A percentile compares a stretch with the other conserved stretches of the same genome.
Evolutionary conservation across 306 rosid species (phyloP).

Genomic region (Glycine tomentella): DNA sequence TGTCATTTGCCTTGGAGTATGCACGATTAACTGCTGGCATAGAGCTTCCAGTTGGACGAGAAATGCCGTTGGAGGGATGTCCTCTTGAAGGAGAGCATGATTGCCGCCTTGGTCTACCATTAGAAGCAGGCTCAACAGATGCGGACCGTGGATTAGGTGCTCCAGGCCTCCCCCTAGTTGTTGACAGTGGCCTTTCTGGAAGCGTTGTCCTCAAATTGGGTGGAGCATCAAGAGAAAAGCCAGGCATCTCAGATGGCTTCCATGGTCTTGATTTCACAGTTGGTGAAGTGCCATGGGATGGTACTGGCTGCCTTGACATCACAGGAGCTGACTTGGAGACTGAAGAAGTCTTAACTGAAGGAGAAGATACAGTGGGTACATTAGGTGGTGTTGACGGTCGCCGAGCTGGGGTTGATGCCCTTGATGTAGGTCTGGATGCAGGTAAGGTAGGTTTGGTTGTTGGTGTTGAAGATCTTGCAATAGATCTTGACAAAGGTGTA

Average conservation of each 20-base stretch:
- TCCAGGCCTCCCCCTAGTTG: slow-evolving; percentile 98
- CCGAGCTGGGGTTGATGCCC: slow-evolving; percentile 92
- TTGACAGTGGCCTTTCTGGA: slow-evolving; percentile 90
- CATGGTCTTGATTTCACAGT: slow-evolving; percentile 85
- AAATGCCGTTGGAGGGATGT: slow-evolving; percentile 67
- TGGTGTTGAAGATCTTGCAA: slow-evolving; percentile 85
- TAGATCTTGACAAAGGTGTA: slow-evolving; percentile 76
- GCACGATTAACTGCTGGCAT: slow-evolving; percentile 90
- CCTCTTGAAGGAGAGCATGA: slow-evolving; percentile 99
- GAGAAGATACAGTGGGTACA: slow-evolving; percentile 56
- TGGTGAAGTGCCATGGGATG: too few relatives aligned
- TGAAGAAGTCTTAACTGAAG: slow-evolving; percentile 65
- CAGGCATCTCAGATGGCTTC: slow-evolving; percentile 98
- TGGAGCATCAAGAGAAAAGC: slow-evolving; percentile 92
- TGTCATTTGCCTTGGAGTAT: slow-evolving; percentile 78
- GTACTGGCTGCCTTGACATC: slow-evolving; percentile 63
- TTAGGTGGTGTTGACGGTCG: slow-evolving; percentile 75
- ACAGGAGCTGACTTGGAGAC: slow-evolving; percentile 73
- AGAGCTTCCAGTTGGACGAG: slow-evolving; percentile 83
- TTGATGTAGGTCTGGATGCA: slow-evolving; percentile 69
- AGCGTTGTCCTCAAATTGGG: slow-evolving; percentile 89
- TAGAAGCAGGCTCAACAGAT: slow-evolving; percentile 80
- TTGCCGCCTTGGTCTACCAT: slow-evolving; percentile 85
- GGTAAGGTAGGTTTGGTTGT: slow-evolving; percentile 79
- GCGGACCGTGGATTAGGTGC: slow-evolving; percentile 84